Evolutionary conservation across 2,329 filamentous ascomycete species (phyloP).

Genomic region (Xylaria arbuscula): DNA sequence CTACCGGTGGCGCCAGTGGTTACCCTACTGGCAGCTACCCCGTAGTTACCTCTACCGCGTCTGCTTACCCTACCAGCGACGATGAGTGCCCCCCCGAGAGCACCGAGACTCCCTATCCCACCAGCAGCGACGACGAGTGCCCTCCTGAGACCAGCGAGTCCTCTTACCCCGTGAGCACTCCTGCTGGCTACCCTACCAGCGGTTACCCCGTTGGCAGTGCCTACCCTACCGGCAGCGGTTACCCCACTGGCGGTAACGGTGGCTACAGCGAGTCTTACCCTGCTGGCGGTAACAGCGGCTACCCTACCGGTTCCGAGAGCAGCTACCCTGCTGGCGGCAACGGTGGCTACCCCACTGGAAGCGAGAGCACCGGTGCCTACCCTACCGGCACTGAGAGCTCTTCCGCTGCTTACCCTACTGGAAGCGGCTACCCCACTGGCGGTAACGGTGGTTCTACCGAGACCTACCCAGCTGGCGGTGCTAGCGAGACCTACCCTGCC

Average conservation of each 20-base stretch:
- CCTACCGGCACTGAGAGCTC: conserved; percentile 5
- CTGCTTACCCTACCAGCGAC: conserved; percentile 13
- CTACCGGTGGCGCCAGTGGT: background rate
- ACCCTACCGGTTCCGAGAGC: conserved; percentile 12
- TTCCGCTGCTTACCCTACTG: conserved; percentile 9
- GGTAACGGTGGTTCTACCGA: background rate
- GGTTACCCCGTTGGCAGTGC: conserved; percentile 5
- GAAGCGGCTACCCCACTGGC: conserved; percentile 11
- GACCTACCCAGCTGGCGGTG: conserved; percentile 20
- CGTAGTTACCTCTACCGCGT: background rate
- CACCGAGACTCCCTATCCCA: conserved; percentile 14
- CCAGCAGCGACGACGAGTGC: background rate
- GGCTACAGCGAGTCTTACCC: conserved; percentile 24
- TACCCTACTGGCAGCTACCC: background rate
- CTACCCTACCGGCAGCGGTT: conserved; percentile 12
- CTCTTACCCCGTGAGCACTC: conserved; percentile 20
- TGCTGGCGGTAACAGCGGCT: conserved; percentile 2
- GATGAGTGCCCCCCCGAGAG: no score
- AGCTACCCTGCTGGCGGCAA: conserved; percentile 4
- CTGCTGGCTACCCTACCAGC: conserved; percentile 14
- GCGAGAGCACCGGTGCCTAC: conserved; percentile 9
- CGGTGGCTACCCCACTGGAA: conserved; percentile 12
- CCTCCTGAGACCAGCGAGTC: background rate
- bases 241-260: conserved; percentile 22
- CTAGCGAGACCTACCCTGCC: conserved; percentile 13